Base-by-base conservation (phyloP, 148 eudicot species). In the Rheum nobile region DNA sequence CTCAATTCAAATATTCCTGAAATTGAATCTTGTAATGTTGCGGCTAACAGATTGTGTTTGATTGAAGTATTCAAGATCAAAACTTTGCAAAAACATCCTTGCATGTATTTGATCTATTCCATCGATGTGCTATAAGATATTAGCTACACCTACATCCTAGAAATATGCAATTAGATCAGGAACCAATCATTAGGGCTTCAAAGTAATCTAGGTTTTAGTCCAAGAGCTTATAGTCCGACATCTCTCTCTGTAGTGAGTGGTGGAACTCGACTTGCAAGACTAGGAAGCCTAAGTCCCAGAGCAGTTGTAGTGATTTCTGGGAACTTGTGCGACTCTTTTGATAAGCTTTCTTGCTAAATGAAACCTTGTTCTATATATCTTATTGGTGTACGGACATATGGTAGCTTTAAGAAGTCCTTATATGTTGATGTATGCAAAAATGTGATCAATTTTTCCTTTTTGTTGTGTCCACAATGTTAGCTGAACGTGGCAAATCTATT, bases 301-400 rank as follows among this genome's bases (percentile, higher is more conserved):
- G 84, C 96, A 59, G 93, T 89, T 28, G 89, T 91, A 46, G 85
- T 87, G 63, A 91, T 84, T 43, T 82, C 91, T 61, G 98, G 97
- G 71, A 85, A 89, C 79, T 94, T 89, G 65, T 11, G 65, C 13
- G 65, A 57, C 32, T 57, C 65, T 57, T 57, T 57, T 57, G 65
- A 32, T 57, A 57, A 24, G 65, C 34, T 24, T 57, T 57, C 31
- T 57, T 57, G 65, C 32, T 57, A 57, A 57, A 57, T 57, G 32
- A 11, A 6, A 24, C 65, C 13, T 26, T 57, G 65, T 26, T 57
- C 31, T 57, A 24, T 26, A 2, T 57, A 57, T n/a, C n/a, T n/a
- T n/a, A n/a, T n/a, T n/a, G n/a, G n/a, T n/a, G n/a, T n/a, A n/a
- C 26, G 10, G 4, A 4, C 26, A 57, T 57, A 50, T 46, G 57